Evolutionary conservation across 495 filamentous ascomycete genomes (phyloP).

Genomic region (Sordaria brevicollis): DNA sequence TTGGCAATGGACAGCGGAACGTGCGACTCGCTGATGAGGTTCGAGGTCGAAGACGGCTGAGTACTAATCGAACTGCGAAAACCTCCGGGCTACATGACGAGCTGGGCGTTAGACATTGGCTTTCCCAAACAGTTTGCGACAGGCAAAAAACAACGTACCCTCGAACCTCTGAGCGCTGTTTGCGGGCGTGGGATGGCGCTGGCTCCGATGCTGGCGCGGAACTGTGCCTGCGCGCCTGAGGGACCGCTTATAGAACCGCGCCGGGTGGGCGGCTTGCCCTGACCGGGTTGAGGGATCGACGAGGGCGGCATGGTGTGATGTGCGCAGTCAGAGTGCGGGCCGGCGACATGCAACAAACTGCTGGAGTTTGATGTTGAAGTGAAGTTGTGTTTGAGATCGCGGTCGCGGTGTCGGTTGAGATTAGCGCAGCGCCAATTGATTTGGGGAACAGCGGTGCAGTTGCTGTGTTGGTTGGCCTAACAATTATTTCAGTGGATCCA

Average conservation of each 20-base stretch:
- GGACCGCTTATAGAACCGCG: constrained; percentile 13
- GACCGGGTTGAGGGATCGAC: constrained; percentile 12
- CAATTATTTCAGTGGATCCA: neutral
- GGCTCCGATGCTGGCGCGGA: constrained; percentile 25
- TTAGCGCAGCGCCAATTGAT: neutral
- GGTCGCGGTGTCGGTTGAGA: neutral
- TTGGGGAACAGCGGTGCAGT: neutral
- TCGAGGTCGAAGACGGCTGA: constrained; percentile 44
- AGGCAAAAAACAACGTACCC: constrained; percentile 30
- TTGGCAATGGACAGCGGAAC: constrained; percentile 15
- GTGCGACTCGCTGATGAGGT: constrained; percentile 44
- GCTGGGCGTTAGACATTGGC: constrained; percentile 17
- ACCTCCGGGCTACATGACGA: constrained; percentile 5
- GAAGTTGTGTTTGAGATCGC: neutral
- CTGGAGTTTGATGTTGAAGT: constrained; percentile 1
- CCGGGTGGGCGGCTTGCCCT: constrained; percentile 14
- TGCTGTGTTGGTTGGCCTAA: neutral
- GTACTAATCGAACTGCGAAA: constrained; percentile 22
- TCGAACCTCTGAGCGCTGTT: constrained; percentile 26
- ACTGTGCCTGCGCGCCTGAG: constrained; percentile 9
- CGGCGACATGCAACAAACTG: neutral
- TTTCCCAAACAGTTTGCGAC: neutral
- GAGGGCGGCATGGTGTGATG: constrained; percentile 13
- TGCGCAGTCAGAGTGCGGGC: neutral
- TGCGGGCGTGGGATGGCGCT: constrained; percentile 20